Evolutionary conservation across 371 early-diverging fungal genomes (phyloP).

Genomic region (Lichtheimia corymbifera): DNA sequence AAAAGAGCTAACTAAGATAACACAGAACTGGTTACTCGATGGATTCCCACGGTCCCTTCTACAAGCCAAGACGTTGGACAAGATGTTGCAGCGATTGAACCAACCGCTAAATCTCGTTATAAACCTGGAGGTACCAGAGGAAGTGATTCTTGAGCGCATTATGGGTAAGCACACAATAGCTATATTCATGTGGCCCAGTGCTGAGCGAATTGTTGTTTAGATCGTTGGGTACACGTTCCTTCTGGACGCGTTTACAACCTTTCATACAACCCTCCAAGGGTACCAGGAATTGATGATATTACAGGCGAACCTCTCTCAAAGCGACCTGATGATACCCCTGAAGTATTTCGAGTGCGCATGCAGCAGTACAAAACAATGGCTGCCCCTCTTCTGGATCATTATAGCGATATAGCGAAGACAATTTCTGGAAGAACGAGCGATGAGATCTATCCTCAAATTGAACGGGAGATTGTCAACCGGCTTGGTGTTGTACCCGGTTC

Average conservation of each 20-base stretch:
- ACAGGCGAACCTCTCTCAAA: slow-evolving; percentile 91
- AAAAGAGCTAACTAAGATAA: background rate
- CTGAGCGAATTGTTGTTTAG: slow-evolving; percentile 28
- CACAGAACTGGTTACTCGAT: slow-evolving; percentile 85
- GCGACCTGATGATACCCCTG: slow-evolving; percentile 91
- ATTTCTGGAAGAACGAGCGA: slow-evolving; percentile 82
- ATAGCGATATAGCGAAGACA: slow-evolving; percentile 66
- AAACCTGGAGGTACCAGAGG: slow-evolving; percentile 89
- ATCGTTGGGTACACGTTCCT: slow-evolving; percentile 93
- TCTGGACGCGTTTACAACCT: slow-evolving; percentile 93
- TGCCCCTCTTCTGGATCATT: slow-evolving; percentile 82
- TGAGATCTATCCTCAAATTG: slow-evolving; percentile 87
- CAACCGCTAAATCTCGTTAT: slow-evolving; percentile 85
- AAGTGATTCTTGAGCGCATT: slow-evolving; percentile 89
- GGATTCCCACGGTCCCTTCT: slow-evolving; percentile 94
- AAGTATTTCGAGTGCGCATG: slow-evolving; percentile 79
- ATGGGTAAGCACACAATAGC: slow-evolving; percentile 50
- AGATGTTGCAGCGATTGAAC: slow-evolving; percentile 47
- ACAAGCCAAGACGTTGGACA: slow-evolving; percentile 86
- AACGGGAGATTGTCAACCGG: slow-evolving; percentile 49
- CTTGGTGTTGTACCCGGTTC: slow-evolving; percentile 39
- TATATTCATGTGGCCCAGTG: background rate
- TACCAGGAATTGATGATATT: slow-evolving; percentile 84
- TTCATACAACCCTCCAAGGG: slow-evolving; percentile 91
- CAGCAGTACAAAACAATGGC: slow-evolving; percentile 77